phyloP scores from a whole-genome alignment of 345 rosid species.

The Erysimum cheiranthoides region DNA sequence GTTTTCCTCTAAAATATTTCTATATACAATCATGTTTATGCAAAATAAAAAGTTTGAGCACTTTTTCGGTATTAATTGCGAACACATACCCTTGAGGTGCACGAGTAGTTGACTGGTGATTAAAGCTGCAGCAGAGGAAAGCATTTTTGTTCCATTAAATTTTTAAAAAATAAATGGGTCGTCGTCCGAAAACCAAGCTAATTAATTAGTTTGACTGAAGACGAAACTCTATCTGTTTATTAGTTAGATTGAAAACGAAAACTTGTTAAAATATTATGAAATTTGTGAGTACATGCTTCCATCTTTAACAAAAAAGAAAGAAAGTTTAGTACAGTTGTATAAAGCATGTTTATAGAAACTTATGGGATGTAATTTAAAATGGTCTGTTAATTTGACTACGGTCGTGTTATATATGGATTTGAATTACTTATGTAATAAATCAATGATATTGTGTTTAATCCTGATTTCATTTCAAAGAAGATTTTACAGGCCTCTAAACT shows the following conservation, averaged over 20 bases:
- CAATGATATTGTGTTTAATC: no score
- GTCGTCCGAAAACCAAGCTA: conserved; percentile 3
- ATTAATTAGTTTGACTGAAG: conserved; percentile 30
- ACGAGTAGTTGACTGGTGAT: conserved; percentile 44
- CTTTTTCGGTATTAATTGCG: conserved; percentile 42
- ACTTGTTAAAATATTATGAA: background rate
- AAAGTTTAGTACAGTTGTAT: no score
- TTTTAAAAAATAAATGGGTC: background rate
- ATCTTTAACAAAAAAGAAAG: background rate
- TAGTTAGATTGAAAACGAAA: background rate
- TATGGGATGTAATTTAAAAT: no score
- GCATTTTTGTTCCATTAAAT: conserved; percentile 2
- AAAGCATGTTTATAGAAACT: no score
- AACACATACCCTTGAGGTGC: conserved; percentile 43
- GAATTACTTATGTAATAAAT: no score
- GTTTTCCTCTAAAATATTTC: background rate
- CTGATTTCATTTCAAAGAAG: no score
- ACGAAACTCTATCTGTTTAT: background rate
- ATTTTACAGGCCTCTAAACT: no score
- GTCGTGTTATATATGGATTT: no score
- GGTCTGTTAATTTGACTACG: no score
- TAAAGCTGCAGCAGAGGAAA: conserved; percentile 30
- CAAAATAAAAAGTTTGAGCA: conserved; percentile 6
- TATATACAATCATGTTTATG: background rate
- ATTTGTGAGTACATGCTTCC: background rate